A percentile compares a stretch with the other conserved stretches of the same genome.
phyloP scores from a whole-genome alignment of 2,329 filamentous ascomycete genomes.

The Alternaria sp. region DNA sequence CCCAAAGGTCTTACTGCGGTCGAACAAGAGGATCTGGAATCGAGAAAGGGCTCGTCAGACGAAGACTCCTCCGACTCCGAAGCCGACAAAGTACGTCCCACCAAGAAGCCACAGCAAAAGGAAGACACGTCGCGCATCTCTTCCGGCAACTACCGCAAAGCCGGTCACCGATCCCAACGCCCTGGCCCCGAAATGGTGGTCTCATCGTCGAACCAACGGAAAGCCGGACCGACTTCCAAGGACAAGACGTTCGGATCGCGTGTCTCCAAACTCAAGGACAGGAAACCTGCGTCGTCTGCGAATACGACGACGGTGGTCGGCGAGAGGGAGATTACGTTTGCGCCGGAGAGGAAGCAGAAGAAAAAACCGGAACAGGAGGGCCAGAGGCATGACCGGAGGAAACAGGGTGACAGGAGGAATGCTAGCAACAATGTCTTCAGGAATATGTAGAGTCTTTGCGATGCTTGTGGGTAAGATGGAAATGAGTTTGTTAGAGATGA shows the following conservation, averaged over 20 bases:
- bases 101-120: constrained; percentile 39
- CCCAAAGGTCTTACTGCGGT: constrained; percentile 65
- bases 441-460: constrained; percentile 60
- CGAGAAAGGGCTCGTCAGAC: constrained; percentile 49
- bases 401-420: constrained; percentile 68
- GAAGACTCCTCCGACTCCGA: constrained; percentile 39
- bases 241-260: constrained; percentile 68
- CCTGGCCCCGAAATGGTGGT: constrained; percentile 62
- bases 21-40: constrained; percentile 66
- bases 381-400: constrained; percentile 47
- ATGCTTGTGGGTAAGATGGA: neutral
- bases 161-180: constrained; percentile 57
- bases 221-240: constrained; percentile 47
- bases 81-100: constrained; percentile 14
- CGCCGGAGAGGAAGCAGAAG: constrained; percentile 64
- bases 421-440: constrained; percentile 81
- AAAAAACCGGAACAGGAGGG: constrained; percentile 38
- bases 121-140: constrained; percentile 61
- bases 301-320: constrained; percentile 53
- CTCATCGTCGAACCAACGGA: constrained; percentile 54
- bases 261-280: constrained; percentile 54
- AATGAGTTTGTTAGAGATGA: neutral
- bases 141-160: constrained; percentile 70
- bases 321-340: constrained; percentile 75
- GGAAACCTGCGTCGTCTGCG: constrained; percentile 18